Base-by-base conservation (phyloP, 345 rosid species). In the Eucalyptus cloeziana region DNA sequence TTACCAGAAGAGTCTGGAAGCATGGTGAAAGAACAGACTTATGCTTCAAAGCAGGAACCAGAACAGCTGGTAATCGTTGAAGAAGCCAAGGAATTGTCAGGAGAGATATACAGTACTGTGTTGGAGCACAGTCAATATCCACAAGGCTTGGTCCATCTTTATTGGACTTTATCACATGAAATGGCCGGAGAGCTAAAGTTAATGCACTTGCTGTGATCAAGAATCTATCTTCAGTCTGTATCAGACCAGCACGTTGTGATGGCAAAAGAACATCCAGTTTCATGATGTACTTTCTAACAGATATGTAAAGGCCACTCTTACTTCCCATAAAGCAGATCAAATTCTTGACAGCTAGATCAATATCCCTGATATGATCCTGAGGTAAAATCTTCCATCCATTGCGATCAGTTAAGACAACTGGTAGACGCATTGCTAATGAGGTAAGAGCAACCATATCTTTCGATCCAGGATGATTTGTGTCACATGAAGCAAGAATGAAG, bases 21-120 rank as follows among this genome's bases (percentile, higher is more conserved):
- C 97, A 94, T 87, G 96, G 97, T 83, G 90, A 89, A 71, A 96
- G 92, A 88, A 96, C 92, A 91, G 95, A 94, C 86, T 91, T 94
- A 93, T 97, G 98, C 95, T 95, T 97, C 92, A 97, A 90, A 87
- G 98, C 98, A 90, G 95, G 97, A 86, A 94, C 58, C 87, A 97
- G 96, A 93, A 94, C 91, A 87, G 95, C 90, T 69, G 99, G 99
- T 49, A 97, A 92, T 81, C 94, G 95, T 90, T 93, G 93, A 91
- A 92, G 88, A 17, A 97, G 97, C 92, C 92, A 92, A 76, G 99
- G 99, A 91, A 95, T 93, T 44, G 99, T 96, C 81, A 97, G 95
- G 86, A 97, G 90, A 86, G 89, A 91, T 89, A 93, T 88, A 88
- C 94, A 92, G 93, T 93, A 95, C 90, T 94, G 95, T 88, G 91